Base-by-base conservation (phyloP, 1,284 basidiomycete genomes). In the Butyriboletus appendiculatus region DNA sequence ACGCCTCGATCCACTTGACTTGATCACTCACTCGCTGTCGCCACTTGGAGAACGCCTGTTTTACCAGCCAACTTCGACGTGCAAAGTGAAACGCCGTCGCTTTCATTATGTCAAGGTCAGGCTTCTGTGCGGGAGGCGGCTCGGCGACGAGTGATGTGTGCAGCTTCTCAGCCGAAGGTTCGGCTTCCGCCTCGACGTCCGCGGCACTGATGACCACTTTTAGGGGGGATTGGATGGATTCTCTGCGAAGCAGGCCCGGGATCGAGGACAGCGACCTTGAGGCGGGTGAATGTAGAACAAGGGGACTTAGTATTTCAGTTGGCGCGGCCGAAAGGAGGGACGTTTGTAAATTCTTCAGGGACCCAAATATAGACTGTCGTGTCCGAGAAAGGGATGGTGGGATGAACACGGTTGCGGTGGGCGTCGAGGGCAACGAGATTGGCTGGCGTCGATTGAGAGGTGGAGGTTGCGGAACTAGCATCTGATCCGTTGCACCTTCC, bases 1-100 rank as follows among this genome's bases (percentile, higher is more conserved):
- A 81, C 0, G 87, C 88, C 50, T 86, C 82, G 9, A 76, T 64
- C 76, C 82, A 90, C 20, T 72, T 76, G 15, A 71, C 76, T 38
- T 74, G 74, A 42, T 80, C 78, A 0, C 68, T 67, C 10, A 77
- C 60, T 42, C 73, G 73, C 33, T 66, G 58, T 40, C 64, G 62
- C 79, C 79, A 80, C 30, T 45, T 59, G 32, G 53, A 58, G 57
- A 78, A 74, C 14, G 52, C 57, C 7, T 55, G 55, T 53, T 65
- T 71, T 7, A 78, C 65, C 4, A 72, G 35, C 15, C 52, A 56
- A 33, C 66, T 62, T 34, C 59, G 62, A n/a, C 67, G 59, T n/a
- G 55, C 54, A 56, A 86, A 85, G 1, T 63, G 61, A 10, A 71
- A 47, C 4, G 80, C 81, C 14, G 61, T 62, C 39, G 63, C 62